Base-by-base conservation (phyloP, 2,329 filamentous ascomycete genomes). In the Sporothrix schenckii region DNA sequence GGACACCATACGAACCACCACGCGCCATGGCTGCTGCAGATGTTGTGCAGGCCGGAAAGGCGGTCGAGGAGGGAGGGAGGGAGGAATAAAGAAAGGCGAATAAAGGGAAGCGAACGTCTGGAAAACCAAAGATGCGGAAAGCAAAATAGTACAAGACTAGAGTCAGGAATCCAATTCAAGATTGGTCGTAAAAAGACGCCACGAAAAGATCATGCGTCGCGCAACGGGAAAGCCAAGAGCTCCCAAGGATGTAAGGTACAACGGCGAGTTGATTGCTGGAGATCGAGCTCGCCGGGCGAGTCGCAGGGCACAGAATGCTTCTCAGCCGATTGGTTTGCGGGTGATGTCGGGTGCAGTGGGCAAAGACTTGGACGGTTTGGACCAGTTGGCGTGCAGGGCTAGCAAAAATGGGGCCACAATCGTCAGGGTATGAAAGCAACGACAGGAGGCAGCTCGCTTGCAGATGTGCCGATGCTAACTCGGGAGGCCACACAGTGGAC, bases 1-100 rank as follows among this genome's bases (percentile, higher is more conserved):
- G 91, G 74, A 94, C 87, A 77, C 91, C 89, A 80, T 89, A 89
- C 84, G 84, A 83, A 78, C 77, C 83, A 78, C 77, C 83, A 73
- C 80, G 80, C 74, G 82, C 79, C 83, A 85, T 85, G 66, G 73
- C 78, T 39, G 27, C n/a, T 21, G n/a, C 63, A 34, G 54, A 61
- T 53, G 60, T 24, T 65, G 50, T 66, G 61, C 66, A 66, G 52
- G 68, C 58, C 68, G 41, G n/a, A 30, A 13, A 52, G 53, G 39
- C 21, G 54, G 24, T 10, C 34, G 34, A 49, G 24, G 34, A 49
- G 24, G 10, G 13, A 30, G 21, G 13, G 16, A 66, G 14, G 24
- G 44, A 19, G 13, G 9, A n/a, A 44, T 2, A 9, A 11, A 49
- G 21, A n/a, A 16, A 47, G 9, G 41, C 16, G 2, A 30, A 19